Conservation (phyloP, 257 asterid species). For the Pogostemon cablin region DNA sequence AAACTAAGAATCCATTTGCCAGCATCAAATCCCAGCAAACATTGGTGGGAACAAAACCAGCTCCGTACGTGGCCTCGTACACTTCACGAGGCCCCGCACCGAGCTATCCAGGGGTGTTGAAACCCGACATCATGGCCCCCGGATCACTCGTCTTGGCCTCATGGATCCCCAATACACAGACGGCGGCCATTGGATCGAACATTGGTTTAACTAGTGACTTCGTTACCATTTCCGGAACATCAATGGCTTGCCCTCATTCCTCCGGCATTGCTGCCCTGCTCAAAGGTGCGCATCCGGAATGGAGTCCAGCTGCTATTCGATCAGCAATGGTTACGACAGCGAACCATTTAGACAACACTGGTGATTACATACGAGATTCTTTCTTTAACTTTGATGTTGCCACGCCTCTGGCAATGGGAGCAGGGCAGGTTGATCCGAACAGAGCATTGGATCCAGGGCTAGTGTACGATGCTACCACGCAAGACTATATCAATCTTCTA, state of each 20-base stretch:
- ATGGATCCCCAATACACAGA: conserved; percentile 32
- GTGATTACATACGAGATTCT: conserved; percentile 29
- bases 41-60: conserved; percentile 30
- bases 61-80: conserved; percentile 45
- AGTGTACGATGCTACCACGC: conserved; percentile 38
- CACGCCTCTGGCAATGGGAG: conserved; percentile 42
- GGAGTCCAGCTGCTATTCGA: conserved; percentile 53
- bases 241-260: conserved; percentile 54
- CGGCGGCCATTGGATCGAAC: conserved; percentile 28
- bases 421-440: conserved; percentile 42
- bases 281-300: conserved; percentile 50
- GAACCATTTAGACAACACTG: conserved; percentile 34
- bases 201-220: conserved; percentile 37
- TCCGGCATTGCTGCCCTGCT: conserved; percentile 48
- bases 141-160: conserved; percentile 48
- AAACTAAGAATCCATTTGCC: conserved; percentile 17
- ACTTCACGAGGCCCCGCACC: conserved; percentile 53
- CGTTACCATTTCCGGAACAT: conserved; percentile 42
- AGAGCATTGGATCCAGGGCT: conserved; percentile 39
- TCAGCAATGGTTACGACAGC: conserved; percentile 54
- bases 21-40: conserved; percentile 46
- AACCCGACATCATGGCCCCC: conserved; percentile 54
- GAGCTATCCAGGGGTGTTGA: conserved; percentile 39
- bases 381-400: conserved; percentile 28
- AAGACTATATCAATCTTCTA: conserved; percentile 42